Percentiles rank a stretch among this genome's conserved stretches.
phyloP scores from a whole-genome alignment of 441 rosid species.

The Populus trichocarpa region DNA sequence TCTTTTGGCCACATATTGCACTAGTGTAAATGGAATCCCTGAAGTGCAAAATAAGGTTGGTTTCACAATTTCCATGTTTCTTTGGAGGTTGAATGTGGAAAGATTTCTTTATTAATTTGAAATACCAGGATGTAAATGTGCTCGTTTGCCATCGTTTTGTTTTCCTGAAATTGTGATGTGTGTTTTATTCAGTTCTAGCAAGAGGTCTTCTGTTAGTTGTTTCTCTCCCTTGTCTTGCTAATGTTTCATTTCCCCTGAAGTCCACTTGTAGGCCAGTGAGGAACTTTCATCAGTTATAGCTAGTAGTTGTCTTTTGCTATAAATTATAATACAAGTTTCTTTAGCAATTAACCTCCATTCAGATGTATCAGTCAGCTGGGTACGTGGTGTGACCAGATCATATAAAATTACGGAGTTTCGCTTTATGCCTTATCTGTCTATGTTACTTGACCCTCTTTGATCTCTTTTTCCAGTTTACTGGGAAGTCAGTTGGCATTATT shows the following conservation, averaged over 20 bases:
- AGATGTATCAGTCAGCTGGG: background rate
- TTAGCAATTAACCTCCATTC: no score
- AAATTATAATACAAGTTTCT: no score
- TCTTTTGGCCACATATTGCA: no score
- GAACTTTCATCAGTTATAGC: background rate
- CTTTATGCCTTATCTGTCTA: background rate
- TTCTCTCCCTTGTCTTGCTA: background rate
- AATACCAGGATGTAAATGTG: no score
- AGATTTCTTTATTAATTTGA: no score
- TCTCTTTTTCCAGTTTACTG: constrained; percentile 45
- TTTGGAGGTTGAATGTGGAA: no score
- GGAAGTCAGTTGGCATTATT: constrained; percentile 60
- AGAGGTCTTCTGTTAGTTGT: background rate
- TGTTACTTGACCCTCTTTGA: background rate
- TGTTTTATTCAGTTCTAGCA: background rate
- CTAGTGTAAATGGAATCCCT: no score
- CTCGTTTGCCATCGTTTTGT: no score
- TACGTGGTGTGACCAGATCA: background rate
- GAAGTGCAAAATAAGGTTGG: no score
- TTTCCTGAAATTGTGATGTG: background rate
- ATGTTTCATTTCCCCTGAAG: background rate
- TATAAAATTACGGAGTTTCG: background rate
- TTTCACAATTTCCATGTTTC: no score
- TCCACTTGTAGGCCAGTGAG: background rate
- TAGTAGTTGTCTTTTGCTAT: background rate